Percentiles rank a stretch among this genome's conserved stretches.
phyloP scores from a whole-genome alignment of 805 yeast genomes.

The Kluyveromyces lactis region DNA sequence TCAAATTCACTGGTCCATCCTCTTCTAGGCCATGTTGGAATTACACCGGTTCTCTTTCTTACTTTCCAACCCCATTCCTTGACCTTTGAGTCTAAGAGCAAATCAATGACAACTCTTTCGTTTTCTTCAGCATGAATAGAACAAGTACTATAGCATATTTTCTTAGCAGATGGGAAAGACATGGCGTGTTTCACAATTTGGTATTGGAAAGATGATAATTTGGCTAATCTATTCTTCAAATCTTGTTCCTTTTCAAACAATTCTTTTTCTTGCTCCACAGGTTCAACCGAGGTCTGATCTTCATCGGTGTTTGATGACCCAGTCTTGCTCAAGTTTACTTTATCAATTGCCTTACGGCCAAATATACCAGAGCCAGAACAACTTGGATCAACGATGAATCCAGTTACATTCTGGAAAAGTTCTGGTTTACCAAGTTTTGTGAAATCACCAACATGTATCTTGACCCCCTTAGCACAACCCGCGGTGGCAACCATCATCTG shows the following conservation, averaged over 20 bases:
- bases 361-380: conserved; percentile 98
- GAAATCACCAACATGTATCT: conserved; percentile 46
- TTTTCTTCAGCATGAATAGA: conserved; percentile 91
- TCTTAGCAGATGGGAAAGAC: conserved; percentile 63
- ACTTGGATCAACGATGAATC: conserved; percentile 88
- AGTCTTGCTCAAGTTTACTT: conserved; percentile 24
- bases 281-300: conserved; percentile 20
- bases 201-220: conserved; percentile 79
- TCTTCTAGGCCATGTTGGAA: conserved; percentile 82
- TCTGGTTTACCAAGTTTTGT: conserved; percentile 34
- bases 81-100: conserved; percentile 60
- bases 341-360: conserved; percentile 67
- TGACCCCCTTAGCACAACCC: conserved; percentile 40
- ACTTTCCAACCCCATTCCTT: conserved; percentile 69
- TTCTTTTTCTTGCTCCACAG: conserved; percentile 41
- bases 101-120: conserved; percentile 80
- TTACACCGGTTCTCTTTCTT: conserved; percentile 46
- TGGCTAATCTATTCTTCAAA: conserved; percentile 37
- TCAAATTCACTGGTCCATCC: conserved; percentile 67
- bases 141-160: conserved; percentile 90
- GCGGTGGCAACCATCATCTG: conserved; percentile 76
- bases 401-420: conserved; percentile 60
- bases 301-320: conserved; percentile 10
- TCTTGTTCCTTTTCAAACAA: conserved; percentile 39
- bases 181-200: conserved; percentile 85